phyloP scores from a whole-genome alignment of 2,329 filamentous ascomycete genomes.

The Alternaria hordeiaustralica region DNA sequence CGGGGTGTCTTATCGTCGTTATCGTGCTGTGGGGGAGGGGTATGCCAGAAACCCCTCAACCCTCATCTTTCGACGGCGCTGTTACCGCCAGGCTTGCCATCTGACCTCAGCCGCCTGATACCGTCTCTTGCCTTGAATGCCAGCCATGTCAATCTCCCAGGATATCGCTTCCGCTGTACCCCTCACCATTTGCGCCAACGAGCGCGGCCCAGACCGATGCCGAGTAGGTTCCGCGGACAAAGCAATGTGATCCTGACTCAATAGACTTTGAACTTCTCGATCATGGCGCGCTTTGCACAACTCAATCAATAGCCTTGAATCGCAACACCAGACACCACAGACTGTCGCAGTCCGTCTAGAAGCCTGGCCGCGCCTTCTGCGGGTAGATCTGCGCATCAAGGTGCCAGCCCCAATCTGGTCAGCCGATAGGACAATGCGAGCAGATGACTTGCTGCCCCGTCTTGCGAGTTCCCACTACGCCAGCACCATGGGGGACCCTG shows the following conservation, averaged over 20 bases:
- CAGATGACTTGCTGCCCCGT: constrained; percentile 36
- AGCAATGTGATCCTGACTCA: constrained; percentile 11
- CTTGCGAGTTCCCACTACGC: constrained; percentile 5
- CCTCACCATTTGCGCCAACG: constrained; percentile 24
- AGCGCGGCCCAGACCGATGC: constrained; percentile 10
- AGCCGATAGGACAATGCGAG: constrained; percentile 46
- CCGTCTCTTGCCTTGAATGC: constrained; percentile 12
- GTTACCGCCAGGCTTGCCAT: constrained; percentile 12
- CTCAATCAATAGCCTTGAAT: constrained; percentile 4
- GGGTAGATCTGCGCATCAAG: constrained; percentile 38
- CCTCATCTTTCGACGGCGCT: constrained; percentile 18
- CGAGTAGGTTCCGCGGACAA: constrained; percentile 7
- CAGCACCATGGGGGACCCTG: constrained; percentile 34
- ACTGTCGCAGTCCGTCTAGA: not conserved
- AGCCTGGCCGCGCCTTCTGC: constrained; percentile 27
- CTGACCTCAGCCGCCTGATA: constrained; percentile 26
- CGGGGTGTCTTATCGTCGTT: constrained; percentile 30
- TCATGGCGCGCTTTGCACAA: constrained; percentile 2
- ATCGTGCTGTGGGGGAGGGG: constrained; percentile 32
- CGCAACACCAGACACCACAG: not conserved
- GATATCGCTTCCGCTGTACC: constrained; percentile 16
- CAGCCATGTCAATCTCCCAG: constrained; percentile 5
- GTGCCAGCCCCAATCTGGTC: constrained; percentile 27
- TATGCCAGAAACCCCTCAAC: not conserved
- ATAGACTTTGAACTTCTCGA: not conserved